Percentiles rank a stretch among this genome's conserved stretches.
Evolutionary conservation across 257 asterid genomes (phyloP).

Genomic region (Solanum lignicaule): DNA sequence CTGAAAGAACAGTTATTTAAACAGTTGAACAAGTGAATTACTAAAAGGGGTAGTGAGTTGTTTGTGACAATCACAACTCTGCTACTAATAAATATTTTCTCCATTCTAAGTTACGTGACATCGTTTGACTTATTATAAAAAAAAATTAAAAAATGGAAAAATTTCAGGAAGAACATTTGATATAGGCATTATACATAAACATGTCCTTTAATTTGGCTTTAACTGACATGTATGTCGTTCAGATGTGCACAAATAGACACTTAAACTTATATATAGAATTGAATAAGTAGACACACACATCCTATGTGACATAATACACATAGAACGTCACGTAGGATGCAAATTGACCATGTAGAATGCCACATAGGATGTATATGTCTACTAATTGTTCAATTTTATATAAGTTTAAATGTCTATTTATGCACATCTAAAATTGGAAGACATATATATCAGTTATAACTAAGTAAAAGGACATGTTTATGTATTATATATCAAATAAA

Average conservation of each 20-base stretch:
- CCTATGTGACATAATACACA: neutral
- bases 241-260: no score
- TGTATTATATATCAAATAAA: neutral
- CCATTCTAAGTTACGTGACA: neutral
- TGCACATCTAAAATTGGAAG: no score
- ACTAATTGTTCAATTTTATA: no score
- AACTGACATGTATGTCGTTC: no score
- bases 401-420: no score
- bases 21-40: conserved; percentile 11
- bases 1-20: neutral
- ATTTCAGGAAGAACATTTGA: no score
- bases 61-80: neutral
- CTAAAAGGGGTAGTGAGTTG: conserved; percentile 6
- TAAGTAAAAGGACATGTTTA: no score
- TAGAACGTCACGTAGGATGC: neutral
- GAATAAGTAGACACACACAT: no score
- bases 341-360: no score
- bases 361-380: neutral
- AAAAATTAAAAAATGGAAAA: neutral
- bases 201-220: no score
- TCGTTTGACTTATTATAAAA: neutral
- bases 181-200: no score
- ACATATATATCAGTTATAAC: neutral
- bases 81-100: neutral
- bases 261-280: no score